Evolutionary conservation across 2,329 filamentous ascomycete species (phyloP).

Genomic region (Aurifilum marmelostoma): DNA sequence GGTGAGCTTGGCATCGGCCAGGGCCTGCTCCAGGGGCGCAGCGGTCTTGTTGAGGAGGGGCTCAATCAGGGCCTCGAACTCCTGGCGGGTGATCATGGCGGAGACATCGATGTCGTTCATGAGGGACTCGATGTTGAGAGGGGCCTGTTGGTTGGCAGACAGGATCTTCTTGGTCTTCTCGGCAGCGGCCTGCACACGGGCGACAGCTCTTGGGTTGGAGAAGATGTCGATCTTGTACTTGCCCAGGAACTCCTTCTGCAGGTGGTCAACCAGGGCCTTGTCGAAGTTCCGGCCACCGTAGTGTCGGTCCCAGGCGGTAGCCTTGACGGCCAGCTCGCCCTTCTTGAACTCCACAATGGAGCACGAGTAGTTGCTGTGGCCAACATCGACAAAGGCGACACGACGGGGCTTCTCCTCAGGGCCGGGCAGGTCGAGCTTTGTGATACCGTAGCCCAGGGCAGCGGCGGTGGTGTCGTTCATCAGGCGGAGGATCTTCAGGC

Average conservation of each 20-base stretch:
- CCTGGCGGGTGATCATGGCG: constrained; percentile 87
- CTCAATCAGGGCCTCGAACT: constrained; percentile 88
- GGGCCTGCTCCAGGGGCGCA: constrained; percentile 81
- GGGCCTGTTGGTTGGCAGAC: constrained; percentile 90
- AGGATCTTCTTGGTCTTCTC: constrained; percentile 99
- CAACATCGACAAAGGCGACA: constrained; percentile 91
- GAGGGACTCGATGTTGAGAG: constrained; percentile 94
- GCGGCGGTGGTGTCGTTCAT: constrained; percentile 99
- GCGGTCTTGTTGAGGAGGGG: constrained; percentile 77
- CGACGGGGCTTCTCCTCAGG: constrained; percentile 90
- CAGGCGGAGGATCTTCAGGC: constrained; percentile 86
- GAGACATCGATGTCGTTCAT: constrained; percentile 97
- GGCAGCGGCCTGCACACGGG: constrained; percentile 83
- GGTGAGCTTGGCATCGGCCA: constrained; percentile 90
- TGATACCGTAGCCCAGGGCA: constrained; percentile 95
- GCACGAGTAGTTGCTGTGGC: constrained; percentile 93
- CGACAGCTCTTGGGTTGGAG: constrained; percentile 84
- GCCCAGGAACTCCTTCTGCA: constrained; percentile 93
- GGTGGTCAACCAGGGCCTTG: constrained; percentile 90
- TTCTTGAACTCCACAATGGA: constrained; percentile 97
- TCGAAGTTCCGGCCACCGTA: constrained; percentile 98
- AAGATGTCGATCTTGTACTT: constrained; percentile 98
- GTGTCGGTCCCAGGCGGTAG: constrained; percentile 90
- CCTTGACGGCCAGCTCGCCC: constrained; percentile 92
- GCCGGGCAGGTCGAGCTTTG: constrained; percentile 88